Evolutionary conservation across 371 early-diverging fungal genomes (phyloP).

Genomic region (Apophysomyces variabilis): DNA sequence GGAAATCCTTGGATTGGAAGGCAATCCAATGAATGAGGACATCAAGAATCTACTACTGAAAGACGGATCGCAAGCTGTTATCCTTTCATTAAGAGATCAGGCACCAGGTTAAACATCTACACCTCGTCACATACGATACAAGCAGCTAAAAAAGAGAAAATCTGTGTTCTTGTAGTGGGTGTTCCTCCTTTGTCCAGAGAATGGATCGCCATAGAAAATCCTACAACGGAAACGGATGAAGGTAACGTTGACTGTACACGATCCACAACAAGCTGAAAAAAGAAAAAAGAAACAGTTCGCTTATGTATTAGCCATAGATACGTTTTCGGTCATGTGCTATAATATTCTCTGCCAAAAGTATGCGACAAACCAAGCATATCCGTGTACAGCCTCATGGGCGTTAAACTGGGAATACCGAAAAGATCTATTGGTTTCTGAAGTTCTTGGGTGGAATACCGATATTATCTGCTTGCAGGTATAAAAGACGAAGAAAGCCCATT

Average conservation of each 20-base stretch:
- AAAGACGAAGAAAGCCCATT: slow-evolving; percentile 4
- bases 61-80: slow-evolving; percentile 87
- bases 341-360: slow-evolving; percentile 96
- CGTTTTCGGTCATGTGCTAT: slow-evolving; percentile 91
- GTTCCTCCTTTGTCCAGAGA: slow-evolving; percentile 90
- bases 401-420: slow-evolving; percentile 95
- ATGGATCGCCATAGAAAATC: slow-evolving; percentile 82
- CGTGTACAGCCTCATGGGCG: slow-evolving; percentile 98
- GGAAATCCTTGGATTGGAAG: slow-evolving; percentile 94
- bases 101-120: slow-evolving; percentile 68
- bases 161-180: slow-evolving; percentile 58
- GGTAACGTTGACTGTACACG: slow-evolving; percentile 20
- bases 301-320: slow-evolving; percentile 40
- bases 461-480: slow-evolving; percentile 95
- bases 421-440: slow-evolving; percentile 90
- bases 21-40: slow-evolving; percentile 95
- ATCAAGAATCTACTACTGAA: slow-evolving; percentile 81
- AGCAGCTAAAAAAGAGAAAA: not conserved
- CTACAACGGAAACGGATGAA: slow-evolving; percentile 31
- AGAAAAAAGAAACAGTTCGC: too few relatives aligned
- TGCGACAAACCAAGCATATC: slow-evolving; percentile 86
- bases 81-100: slow-evolving; percentile 92
- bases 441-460: slow-evolving; percentile 88
- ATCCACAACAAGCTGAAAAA: too few relatives aligned
- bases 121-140: not conserved